Evolutionary conservation across 129 eudicot species (phyloP), one percentile per base, ranked within the genome.

Genomic region (Chrysanthemum seticuspe): DNA sequence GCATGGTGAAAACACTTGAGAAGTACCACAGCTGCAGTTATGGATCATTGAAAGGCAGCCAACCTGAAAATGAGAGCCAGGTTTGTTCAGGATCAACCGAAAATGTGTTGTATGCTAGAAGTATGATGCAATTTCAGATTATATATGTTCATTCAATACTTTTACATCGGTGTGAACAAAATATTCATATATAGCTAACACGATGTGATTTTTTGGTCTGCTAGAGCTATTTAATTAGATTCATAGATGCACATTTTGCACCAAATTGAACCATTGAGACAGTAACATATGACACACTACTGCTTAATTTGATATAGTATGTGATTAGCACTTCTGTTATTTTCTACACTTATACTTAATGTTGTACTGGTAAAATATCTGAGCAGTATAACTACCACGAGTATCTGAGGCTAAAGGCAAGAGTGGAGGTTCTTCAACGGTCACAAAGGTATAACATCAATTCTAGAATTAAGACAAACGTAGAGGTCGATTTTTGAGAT

Each of bases 1-100:
- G 92, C 82, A 84, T 87, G 92, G 76, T 76, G 44, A 82, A 87
- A 65, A 84, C 88, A 65, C 79, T 87, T 68, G 92, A 87, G 71
- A 87, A 70, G 61, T 87, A 87, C 74, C 92, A 81, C 70, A 76
- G 79, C 72, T 79, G 87, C 76, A 87, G 83, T 45, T 87, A 79
- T 60, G 84, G 88, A 40, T 82, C 86, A 19, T 64, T 87, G 68
- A 82, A 87, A 62, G 83, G 76, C 74, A 76, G 34, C 72, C 86
- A 79, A 66, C 55, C 83, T 3, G 72, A 71, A 64, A 77, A 72
- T 49, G 91, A 83, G 13, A 74, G 76, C 67, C 82, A 83, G 91
- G 91, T 86, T 65, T 66, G 62, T 74, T 63, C 31, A 51, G 61
- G n/a, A 15, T 44, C 5, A 1, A 50, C 14, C 40, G 1, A 16